These are phyloP conservation scores for Coemansia sp. DNA, from an alignment of 192 early-diverging fungal species.

Conservation along the genomic window DNA sequence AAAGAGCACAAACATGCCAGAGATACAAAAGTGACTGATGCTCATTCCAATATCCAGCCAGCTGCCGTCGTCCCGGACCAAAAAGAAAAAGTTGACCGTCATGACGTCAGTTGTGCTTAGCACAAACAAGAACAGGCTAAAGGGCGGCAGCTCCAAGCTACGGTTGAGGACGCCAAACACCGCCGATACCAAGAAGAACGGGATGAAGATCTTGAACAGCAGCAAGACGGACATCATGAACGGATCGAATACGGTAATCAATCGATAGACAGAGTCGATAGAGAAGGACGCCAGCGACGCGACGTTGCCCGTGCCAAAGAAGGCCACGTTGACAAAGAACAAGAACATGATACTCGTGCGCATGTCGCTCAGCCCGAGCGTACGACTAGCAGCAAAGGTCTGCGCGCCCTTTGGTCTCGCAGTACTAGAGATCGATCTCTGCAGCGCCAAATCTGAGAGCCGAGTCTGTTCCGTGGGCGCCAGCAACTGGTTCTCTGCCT, in stretches of 20 bases:
- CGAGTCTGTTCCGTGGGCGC: constrained; percentile 32
- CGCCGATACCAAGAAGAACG: constrained; percentile 90
- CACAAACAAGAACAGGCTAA: constrained; percentile 85
- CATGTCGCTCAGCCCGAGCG: constrained; percentile 60
- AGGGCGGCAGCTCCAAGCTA: constrained; percentile 79
- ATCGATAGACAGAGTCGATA: constrained; percentile 84
- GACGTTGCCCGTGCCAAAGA: constrained; percentile 97
- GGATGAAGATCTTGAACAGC: constrained; percentile 90
- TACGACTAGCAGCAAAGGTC: constrained; percentile 31
- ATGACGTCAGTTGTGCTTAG: constrained; percentile 88
- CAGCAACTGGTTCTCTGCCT: constrained; percentile 43
- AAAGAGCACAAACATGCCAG: constrained; percentile 90
- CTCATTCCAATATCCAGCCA: constrained; percentile 98
- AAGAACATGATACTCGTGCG: constrained; percentile 76
- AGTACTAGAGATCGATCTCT: neutral
- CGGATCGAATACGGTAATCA: constrained; percentile 89
- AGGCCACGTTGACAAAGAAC: constrained; percentile 90
- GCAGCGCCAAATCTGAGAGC: constrained; percentile 33
- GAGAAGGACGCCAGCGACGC: constrained; percentile 87
- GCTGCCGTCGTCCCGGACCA: constrained; percentile 87
- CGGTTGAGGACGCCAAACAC: constrained; percentile 78
- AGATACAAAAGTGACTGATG: constrained; percentile 95
- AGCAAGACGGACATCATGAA: constrained; percentile 87
- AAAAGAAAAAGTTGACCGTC: constrained; percentile 96
- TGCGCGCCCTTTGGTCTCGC: neutral